Evolutionary conservation across 208 protist species (phyloP), one percentile per base, ranked within the genome.

Genomic region (Plasmodiophora brassicae): DNA sequence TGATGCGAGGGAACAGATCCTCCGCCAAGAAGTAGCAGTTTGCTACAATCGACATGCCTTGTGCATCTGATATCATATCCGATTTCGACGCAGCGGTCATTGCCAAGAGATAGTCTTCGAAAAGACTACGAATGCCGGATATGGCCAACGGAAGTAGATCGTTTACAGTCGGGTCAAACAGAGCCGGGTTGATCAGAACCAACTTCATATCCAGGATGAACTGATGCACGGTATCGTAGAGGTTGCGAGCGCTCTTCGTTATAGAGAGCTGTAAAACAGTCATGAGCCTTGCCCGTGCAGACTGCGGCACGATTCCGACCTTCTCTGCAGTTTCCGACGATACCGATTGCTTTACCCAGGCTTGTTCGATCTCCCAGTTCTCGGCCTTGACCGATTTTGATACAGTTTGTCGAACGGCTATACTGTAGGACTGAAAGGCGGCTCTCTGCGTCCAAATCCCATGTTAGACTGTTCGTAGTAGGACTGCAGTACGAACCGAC

Each of bases 111-210:
- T 78, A 78, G 10, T 78, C 65, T 78, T 78, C 65, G n/a, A 78
- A 78, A 5, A 78, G 5, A 78, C 20, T 32, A 44, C 65, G 5
- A 32, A 78, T 32, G 32, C 65, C 65, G 20, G 5, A 44, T n/a
- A 32, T 38, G 10, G 65, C 65, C 10, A 78, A 5, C n/a, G 65
- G 65, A 36, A 78, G n/a, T 32, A 78, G n/a, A 32, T 78, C 65
- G 65, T 78, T 78, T 14, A 78, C 65, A 36, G 65, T 78, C n/a
- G 65, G 65, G n/a, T 78, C 65, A 32, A 78, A 78, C 20, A 78
- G 14, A 8, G 5, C n/a, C 5, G 65, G 65, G n/a, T 78, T 78
- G 14, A 78, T 14, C n/a, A 78, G 10, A 32, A 78, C 14, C n/a
- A 78, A 38, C n/a, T 32, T 78, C 65, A 78, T 78, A 32, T 78